Base-by-base conservation (phyloP, 805 yeast genomes). In the Ogataea philodendri region DNA sequence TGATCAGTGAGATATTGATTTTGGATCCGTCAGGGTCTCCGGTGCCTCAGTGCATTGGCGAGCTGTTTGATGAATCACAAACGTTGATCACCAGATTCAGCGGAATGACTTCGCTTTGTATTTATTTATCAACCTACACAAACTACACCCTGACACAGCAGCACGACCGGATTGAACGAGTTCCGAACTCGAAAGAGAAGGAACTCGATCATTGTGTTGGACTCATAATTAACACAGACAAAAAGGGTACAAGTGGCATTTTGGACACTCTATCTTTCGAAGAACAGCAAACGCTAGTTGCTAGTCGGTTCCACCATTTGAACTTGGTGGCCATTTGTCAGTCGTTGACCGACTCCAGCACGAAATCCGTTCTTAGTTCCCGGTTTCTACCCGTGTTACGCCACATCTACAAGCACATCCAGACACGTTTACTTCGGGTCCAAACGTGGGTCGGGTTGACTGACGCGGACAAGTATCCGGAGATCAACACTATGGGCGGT, bases 381-480 rank as follows among this genome's bases (percentile, higher is more conserved):
- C 7, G 22, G 5, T 35, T 51, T 15, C 36, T 42, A 15, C 32
- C 41, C 13, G 32, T 41, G 7, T 30, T 52, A 6, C 22, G 32
- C 7, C 22, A 18, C 2, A 40, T 45, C 5, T 26, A 29, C 22
- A 14, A 19, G 0, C 36, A 38, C 25, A 40, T 56, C 13, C 35
- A 44, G 8, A 41, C 54, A 15, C 46, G 74, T 38, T 40, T 63
- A 18, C 35, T 48, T 7, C 48, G 74, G 43, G 59, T 69, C 43
- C 54, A 64, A 41, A 51, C 69, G 0, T 69, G 73, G 74, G 56
- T 59, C 3, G 74, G 72, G 3, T 47, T 66, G 9, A 56, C 59
- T 7, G n/a, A 41, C 16, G 15, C 26, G n/a, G 25, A 45, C 15
- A 16, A 23, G 7, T 32, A 54, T 13, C 45, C 60, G 3, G 45